Conservation (phyloP, 2,329 filamentous ascomycete genomes). For the Diaporthe vaccinii region DNA sequence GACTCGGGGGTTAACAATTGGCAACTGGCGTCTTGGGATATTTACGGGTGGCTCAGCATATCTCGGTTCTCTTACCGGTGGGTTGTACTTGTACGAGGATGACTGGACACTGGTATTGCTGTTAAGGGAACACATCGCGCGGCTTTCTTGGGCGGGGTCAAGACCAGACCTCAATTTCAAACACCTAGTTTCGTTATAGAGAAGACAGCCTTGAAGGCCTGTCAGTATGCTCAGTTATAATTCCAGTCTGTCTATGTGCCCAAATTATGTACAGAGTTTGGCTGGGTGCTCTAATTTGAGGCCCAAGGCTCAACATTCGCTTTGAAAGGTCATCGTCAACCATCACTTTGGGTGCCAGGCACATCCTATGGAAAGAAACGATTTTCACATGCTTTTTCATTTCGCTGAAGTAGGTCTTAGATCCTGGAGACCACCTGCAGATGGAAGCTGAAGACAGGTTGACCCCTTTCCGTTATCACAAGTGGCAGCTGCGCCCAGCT, state of each 20-base stretch:
- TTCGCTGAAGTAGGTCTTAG: not conserved
- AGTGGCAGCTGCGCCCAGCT: not conserved
- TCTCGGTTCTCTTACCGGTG: not conserved
- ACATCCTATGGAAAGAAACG: not conserved
- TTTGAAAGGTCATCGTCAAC: not conserved
- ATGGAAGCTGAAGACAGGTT: not conserved
- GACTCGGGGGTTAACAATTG: not conserved
- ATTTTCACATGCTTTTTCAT: too few relatives aligned
- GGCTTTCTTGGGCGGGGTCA: not conserved
- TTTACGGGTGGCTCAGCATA: conserved; percentile 7
- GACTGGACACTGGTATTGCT: not conserved
- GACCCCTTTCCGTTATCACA: not conserved
- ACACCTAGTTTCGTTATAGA: not conserved
- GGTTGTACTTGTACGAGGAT: conserved; percentile 17
- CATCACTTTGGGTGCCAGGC: too few relatives aligned
- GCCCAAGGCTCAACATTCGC: not conserved
- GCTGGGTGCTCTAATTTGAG: not conserved
- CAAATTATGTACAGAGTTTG: not conserved
- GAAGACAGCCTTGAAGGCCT: conserved; percentile 18
- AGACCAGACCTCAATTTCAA: not conserved
- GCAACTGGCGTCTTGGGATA: conserved; percentile 31
- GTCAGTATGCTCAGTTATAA: not conserved
- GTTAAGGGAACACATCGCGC: not conserved
- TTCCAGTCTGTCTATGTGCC: not conserved
- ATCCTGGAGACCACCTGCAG: not conserved